Evolutionary conservation across 257 asterid genomes (phyloP).

Genomic region (Penstemon barbatus): DNA sequence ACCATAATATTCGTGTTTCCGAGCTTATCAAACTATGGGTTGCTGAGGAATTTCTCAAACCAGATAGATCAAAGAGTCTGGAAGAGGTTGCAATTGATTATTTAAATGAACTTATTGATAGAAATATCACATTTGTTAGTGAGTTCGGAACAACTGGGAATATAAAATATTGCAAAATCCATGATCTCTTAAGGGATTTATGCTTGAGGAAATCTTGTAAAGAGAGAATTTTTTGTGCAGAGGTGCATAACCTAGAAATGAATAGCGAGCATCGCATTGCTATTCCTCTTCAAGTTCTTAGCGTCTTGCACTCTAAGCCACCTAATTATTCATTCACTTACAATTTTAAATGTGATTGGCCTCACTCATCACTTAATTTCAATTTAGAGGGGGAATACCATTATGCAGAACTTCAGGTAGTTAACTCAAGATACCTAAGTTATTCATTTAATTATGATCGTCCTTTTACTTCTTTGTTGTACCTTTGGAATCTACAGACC

Average conservation of each 20-base stretch:
- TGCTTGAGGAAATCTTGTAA: conserved; percentile 10
- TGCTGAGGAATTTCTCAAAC: conserved; percentile 28
- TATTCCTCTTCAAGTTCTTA: neutral
- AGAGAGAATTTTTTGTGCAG: neutral
- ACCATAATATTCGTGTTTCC: neutral
- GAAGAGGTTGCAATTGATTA: conserved; percentile 19
- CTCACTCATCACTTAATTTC: too few species aligned
- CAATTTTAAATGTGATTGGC: neutral
- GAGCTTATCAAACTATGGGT: conserved; percentile 15
- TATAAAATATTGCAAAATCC: conserved; percentile 13
- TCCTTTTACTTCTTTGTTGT: neutral
- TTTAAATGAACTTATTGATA: conserved; percentile 17
- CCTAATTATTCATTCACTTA: conserved; percentile 13
- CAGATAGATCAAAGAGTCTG: conserved; percentile 12
- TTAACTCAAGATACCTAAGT: conserved; percentile 19
- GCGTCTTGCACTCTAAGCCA: neutral
- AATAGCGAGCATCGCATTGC: conserved; percentile 6
- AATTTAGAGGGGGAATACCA: neutral
- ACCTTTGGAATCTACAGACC: conserved; percentile 21
- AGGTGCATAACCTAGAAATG: neutral
- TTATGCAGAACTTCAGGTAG: neutral
- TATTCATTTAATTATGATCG: neutral
- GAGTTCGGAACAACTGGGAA: neutral
- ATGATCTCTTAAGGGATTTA: conserved; percentile 26
- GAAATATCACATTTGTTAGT: conserved; percentile 20